These are phyloP conservation scores for Camelina hispida DNA, from an alignment of 345 rosid genomes.

Conservation along the genomic window DNA sequence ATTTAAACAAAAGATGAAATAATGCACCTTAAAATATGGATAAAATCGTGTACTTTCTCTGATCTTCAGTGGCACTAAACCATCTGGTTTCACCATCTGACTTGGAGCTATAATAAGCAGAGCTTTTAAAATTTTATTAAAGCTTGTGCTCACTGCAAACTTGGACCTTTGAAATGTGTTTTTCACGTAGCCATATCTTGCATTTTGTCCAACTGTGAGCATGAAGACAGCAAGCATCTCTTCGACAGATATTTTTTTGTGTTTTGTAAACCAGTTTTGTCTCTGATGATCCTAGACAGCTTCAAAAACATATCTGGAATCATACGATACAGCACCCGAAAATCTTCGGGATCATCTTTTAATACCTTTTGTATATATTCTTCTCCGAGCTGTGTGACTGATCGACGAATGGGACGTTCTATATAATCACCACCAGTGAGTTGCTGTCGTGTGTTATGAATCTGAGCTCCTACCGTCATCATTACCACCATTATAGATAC, in stretches of 20 bases:
- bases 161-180: background rate
- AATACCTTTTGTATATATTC: background rate
- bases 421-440: background rate
- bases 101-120: background rate
- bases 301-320: background rate
- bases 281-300: background rate
- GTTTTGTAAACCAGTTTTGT: background rate
- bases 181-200: background rate
- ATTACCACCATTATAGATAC: background rate
- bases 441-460: background rate
- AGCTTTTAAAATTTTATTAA: background rate
- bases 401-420: background rate
- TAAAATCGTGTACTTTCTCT: background rate
- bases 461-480: background rate
- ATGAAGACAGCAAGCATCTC: background rate
- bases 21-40: background rate
- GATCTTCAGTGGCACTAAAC: background rate
- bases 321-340: background rate
- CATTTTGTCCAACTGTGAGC: background rate
- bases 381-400: background rate
- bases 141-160: background rate
- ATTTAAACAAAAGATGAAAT: too few relatives aligned
- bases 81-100: background rate
- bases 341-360: background rate
- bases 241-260: background rate